phyloP scores from a whole-genome alignment of 768 basidiomycete genomes.

The Kwoniella bestiolae region DNA sequence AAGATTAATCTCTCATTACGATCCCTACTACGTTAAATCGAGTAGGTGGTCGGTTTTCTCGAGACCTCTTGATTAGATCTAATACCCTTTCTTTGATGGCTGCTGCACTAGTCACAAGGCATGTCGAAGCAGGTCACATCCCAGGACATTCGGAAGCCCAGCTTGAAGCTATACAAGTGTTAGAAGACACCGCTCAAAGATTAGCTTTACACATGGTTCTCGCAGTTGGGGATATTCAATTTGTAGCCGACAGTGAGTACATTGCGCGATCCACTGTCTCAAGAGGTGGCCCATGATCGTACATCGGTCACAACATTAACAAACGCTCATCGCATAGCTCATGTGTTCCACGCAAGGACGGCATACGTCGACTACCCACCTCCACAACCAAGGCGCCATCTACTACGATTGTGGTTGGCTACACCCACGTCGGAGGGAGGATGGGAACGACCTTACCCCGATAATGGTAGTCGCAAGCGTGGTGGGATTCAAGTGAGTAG shows the following conservation, averaged over 20 bases:
- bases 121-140: constrained; percentile 43
- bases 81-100: neutral
- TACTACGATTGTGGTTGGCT: constrained; percentile 55
- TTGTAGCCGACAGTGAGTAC: constrained; percentile 47
- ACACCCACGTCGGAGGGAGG: constrained; percentile 52
- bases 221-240: constrained; percentile 54
- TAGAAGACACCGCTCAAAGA: constrained; percentile 52
- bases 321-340: constrained; percentile 32
- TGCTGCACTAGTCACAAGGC: constrained; percentile 28
- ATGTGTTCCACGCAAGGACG: constrained; percentile 53
- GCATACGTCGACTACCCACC: constrained; percentile 54
- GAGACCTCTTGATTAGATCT: neutral
- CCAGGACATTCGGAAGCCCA: constrained; percentile 44
- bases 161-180: constrained; percentile 47
- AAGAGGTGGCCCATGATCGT: no score
- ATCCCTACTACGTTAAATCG: constrained; percentile 49
- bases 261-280: neutral
- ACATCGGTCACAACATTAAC: no score
- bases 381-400: constrained; percentile 45
- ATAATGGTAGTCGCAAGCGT: constrained; percentile 45
- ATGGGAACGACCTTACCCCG: constrained; percentile 52
- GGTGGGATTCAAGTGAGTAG: constrained; percentile 54
- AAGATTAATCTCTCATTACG: constrained; percentile 42
- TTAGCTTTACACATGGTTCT: constrained; percentile 55
- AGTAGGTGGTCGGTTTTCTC: constrained; percentile 16